A percentile compares a stretch with the other conserved stretches of the same genome.
Evolutionary conservation across 2,329 filamentous ascomycete species (phyloP).

Genomic region (Stagonosporopsis tanaceti): DNA sequence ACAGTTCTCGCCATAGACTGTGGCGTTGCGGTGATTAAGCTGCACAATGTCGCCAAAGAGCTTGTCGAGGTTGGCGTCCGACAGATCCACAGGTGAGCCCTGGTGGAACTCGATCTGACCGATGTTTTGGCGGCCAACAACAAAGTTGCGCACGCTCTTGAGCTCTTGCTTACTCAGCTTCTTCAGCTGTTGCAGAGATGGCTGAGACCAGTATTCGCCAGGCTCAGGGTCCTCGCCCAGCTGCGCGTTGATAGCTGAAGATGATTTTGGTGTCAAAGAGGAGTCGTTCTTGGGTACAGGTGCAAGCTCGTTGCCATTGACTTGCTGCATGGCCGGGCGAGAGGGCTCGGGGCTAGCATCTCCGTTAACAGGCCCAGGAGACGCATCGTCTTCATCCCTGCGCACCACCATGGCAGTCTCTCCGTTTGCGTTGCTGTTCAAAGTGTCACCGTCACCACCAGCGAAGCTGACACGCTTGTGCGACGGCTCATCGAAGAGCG

Average conservation of each 20-base stretch:
- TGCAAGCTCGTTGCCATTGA: conserved; percentile 77
- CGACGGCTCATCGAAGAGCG: conserved; percentile 64
- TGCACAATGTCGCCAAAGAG: conserved; percentile 79
- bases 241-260: conserved; percentile 41
- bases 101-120: conserved; percentile 80
- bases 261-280: conserved; percentile 48
- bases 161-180: conserved; percentile 83
- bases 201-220: conserved; percentile 88
- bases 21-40: conserved; percentile 79
- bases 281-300: conserved; percentile 80
- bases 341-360: conserved; percentile 45
- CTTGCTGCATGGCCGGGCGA: conserved; percentile 73
- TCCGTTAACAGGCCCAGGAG: conserved; percentile 61
- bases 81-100: conserved; percentile 73
- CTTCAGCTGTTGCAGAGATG: conserved; percentile 75
- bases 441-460: conserved; percentile 54
- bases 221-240: conserved; percentile 61
- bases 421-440: conserved; percentile 53
- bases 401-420: conserved; percentile 60
- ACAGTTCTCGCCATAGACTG: conserved; percentile 74
- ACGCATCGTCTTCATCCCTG: conserved; percentile 59
- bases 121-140: conserved; percentile 81
- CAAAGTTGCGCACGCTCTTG: conserved; percentile 75
- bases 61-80: conserved; percentile 78
- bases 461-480: conserved; percentile 91